Conservation (phyloP, 345 rosid genomes). For the Psidium friedrichsthalianum region DNA sequence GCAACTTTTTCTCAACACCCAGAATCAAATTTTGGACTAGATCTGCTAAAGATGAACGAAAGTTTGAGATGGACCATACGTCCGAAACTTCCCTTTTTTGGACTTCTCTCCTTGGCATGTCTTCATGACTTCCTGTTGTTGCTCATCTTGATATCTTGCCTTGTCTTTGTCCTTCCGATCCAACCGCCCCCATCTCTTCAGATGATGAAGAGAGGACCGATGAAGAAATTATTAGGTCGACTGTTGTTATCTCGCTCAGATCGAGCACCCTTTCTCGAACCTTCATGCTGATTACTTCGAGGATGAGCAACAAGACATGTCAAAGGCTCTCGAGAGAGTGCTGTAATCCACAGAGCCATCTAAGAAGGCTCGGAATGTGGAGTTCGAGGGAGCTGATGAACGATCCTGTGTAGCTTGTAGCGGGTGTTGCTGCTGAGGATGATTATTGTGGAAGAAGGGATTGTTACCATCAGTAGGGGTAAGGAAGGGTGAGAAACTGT, state of each 20-base stretch:
- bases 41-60: background rate
- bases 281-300: conserved; percentile 14
- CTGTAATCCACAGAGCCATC: conserved; percentile 5
- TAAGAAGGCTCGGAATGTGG: conserved; percentile 28
- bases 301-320: conserved; percentile 26
- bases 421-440: background rate
- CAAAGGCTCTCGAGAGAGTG: conserved; percentile 7
- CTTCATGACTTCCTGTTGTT: conserved; percentile 1
- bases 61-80: background rate
- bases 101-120: conserved; percentile 8
- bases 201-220: conserved; percentile 18
- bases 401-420: background rate
- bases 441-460: conserved; percentile 2
- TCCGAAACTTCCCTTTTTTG: conserved; percentile 20
- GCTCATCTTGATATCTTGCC: conserved; percentile 17
- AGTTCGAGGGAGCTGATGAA: conserved; percentile 4
- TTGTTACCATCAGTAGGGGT: background rate
- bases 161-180: conserved; percentile 12
- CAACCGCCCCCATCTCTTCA: conserved; percentile 7
- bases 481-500: conserved; percentile 1
- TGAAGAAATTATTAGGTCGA: conserved; percentile 21
- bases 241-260: conserved; percentile 7
- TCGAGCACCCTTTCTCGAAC: background rate
- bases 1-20: background rate
- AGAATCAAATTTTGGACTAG: background rate